Conservation (phyloP, 2,329 filamentous ascomycete genomes). For the Aspergillus uvarum region DNA sequence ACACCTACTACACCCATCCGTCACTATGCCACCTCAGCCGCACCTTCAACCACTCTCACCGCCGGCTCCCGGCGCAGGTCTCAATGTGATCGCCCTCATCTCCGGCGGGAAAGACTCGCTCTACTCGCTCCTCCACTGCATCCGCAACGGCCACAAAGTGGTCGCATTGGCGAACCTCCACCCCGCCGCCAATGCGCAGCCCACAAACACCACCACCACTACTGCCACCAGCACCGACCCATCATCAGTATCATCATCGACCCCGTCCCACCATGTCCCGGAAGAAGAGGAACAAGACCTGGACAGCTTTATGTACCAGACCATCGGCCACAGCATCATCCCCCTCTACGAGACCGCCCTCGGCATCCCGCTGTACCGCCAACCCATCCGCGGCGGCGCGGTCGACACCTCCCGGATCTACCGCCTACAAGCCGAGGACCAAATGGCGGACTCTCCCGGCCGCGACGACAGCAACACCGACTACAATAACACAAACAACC, state of each 20-base stretch:
- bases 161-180: slow-evolving; percentile 88
- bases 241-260: slow-evolving; percentile 3
- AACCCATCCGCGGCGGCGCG: slow-evolving; percentile 70
- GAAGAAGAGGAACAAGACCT: slow-evolving; percentile 60
- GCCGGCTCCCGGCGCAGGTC: slow-evolving; percentile 17
- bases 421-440: slow-evolving; percentile 28
- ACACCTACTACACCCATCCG: background rate
- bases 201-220: background rate
- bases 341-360: slow-evolving; percentile 80
- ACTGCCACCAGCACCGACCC: background rate
- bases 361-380: slow-evolving; percentile 78
- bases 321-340: slow-evolving; percentile 83
- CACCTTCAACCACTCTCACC: slow-evolving; percentile 35
- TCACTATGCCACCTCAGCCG: slow-evolving; percentile 39
- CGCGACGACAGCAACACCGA: background rate
- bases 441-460: slow-evolving; percentile 8
- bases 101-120: slow-evolving; percentile 98
- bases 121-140: slow-evolving; percentile 87
- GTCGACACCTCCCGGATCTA: slow-evolving; percentile 74
- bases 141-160: slow-evolving; percentile 78
- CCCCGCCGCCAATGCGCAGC: slow-evolving; percentile 47
- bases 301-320: slow-evolving; percentile 99
- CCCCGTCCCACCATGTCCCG: slow-evolving; percentile 9
- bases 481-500: background rate
- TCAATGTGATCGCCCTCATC: slow-evolving; percentile 84